These are phyloP conservation scores for Thermoascus crustaceus DNA, from an alignment of 2,329 filamentous ascomycete genomes.

Conservation along the genomic window DNA sequence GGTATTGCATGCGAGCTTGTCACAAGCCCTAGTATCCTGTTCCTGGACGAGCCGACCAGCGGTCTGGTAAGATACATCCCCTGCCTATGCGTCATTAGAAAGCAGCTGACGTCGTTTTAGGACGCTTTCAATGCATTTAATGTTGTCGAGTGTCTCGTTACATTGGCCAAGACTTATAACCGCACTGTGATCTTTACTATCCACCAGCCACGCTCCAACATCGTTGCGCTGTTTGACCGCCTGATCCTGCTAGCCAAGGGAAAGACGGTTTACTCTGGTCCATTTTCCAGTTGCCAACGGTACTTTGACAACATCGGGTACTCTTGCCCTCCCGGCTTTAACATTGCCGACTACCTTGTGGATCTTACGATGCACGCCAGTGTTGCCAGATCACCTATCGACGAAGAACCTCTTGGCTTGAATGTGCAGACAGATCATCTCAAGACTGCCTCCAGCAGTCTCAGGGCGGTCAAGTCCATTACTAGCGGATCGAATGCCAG, in stretches of 20 bases:
- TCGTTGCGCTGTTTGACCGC: conserved; percentile 91
- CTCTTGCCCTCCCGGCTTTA: conserved; percentile 89
- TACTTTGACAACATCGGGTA: conserved; percentile 94
- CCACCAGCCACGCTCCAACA: conserved; percentile 95
- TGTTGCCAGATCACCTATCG: conserved; percentile 44
- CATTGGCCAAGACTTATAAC: conserved; percentile 90
- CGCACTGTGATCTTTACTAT: conserved; percentile 97
- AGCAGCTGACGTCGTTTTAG: conserved; percentile 9
- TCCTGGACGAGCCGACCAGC: conserved; percentile 94
- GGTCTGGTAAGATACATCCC: conserved; percentile 48
- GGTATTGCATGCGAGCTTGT: conserved; percentile 97
- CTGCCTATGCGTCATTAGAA: neutral
- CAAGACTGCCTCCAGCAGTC: conserved; percentile 74
- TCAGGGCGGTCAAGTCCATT: conserved; percentile 81
- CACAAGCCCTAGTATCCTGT: conserved; percentile 92
- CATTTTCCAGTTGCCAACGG: conserved; percentile 75
- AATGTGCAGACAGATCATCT: conserved; percentile 53
- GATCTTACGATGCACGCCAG: conserved; percentile 96
- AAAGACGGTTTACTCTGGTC: conserved; percentile 85
- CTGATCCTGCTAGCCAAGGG: conserved; percentile 86
- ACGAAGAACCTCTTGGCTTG: conserved; percentile 52
- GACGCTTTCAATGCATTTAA: conserved; percentile 98
- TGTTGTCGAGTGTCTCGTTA: conserved; percentile 91
- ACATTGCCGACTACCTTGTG: conserved; percentile 95
- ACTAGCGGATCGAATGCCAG: conserved; percentile 73